These are phyloP conservation scores for Ogataea methanolica DNA, from an alignment of 805 yeast genomes.

Conservation along the genomic window DNA sequence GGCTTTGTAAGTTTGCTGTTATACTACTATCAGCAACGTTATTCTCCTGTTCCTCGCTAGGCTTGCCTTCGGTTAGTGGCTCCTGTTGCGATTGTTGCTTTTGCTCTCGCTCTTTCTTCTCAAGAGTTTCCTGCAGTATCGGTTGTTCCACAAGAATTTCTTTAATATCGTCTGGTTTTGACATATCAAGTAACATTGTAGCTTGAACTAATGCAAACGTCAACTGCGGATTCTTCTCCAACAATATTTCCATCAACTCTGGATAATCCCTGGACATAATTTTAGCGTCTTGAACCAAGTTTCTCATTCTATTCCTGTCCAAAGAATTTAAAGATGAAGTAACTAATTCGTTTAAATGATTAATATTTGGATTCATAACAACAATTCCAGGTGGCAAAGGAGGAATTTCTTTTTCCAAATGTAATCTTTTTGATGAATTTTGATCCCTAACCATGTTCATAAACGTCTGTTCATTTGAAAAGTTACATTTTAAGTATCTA, in stretches of 20 bases:
- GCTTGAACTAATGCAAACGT: conserved; percentile 79
- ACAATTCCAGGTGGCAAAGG: conserved; percentile 53
- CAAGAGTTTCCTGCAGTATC: background rate
- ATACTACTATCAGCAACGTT: background rate
- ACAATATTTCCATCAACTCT: conserved; percentile 50
- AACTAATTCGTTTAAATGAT: conserved; percentile 37
- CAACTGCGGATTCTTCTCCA: conserved; percentile 74
- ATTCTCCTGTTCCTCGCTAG: background rate
- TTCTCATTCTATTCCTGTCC: conserved; percentile 42
- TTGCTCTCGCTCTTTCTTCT: background rate
- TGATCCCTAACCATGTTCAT: conserved; percentile 13
- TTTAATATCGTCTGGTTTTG: conserved; percentile 21
- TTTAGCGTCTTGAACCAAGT: conserved; percentile 53
- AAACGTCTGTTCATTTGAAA: conserved; percentile 48
- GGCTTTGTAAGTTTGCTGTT: conserved; percentile 2
- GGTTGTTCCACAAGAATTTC: conserved; percentile 12
- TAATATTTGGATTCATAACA: conserved; percentile 31
- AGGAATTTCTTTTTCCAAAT: conserved; percentile 32
- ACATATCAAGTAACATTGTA: conserved; percentile 38
- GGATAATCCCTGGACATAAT: conserved; percentile 55
- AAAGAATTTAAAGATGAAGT: conserved; percentile 42
- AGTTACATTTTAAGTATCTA: conserved; percentile 69
- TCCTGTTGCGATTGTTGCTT: background rate
- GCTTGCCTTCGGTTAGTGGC: background rate
- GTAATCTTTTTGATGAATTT: conserved; percentile 12